phyloP scores from a whole-genome alignment of 2,329 filamentous ascomycete genomes.

The Penicillium griseofulvum region DNA sequence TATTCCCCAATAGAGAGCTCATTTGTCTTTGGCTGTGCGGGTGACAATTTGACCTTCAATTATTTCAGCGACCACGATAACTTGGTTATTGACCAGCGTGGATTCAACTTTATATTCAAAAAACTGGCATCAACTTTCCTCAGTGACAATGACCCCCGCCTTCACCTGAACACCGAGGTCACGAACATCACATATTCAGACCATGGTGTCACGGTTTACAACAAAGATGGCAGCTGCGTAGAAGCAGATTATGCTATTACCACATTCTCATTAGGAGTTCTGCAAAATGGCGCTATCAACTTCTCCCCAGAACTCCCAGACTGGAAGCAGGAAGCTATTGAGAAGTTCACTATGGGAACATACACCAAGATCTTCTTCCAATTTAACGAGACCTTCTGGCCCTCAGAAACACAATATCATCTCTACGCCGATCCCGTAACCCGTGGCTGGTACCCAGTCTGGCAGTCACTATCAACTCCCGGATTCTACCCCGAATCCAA shows the following conservation, averaged over 20 bases:
- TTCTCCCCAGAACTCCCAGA: conserved; percentile 60
- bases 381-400: conserved; percentile 67
- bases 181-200: conserved; percentile 54
- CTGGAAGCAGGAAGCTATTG: conserved; percentile 65
- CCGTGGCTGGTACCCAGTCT: conserved; percentile 59
- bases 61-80: conserved; percentile 63
- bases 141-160: conserved; percentile 52
- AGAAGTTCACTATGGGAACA: conserved; percentile 65
- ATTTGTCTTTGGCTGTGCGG: conserved; percentile 55
- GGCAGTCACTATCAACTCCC: conserved; percentile 59
- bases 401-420: conserved; percentile 52
- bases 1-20: conserved; percentile 57
- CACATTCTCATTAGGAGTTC: conserved; percentile 67
- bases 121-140: conserved; percentile 60
- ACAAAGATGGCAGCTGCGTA: conserved; percentile 56
- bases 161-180: conserved; percentile 59
- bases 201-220: conserved; percentile 54
- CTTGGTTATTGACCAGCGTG: conserved; percentile 60
- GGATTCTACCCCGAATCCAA: conserved; percentile 61
- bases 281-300: conserved; percentile 59
- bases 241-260: conserved; percentile 62
- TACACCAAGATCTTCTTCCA: conserved; percentile 73
- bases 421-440: conserved; percentile 51
- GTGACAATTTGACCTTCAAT: conserved; percentile 61
- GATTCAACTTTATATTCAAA: conserved; percentile 59